phyloP scores from a whole-genome alignment of 2,329 filamentous ascomycete genomes.

The Verticillium zaregamsianum region DNA sequence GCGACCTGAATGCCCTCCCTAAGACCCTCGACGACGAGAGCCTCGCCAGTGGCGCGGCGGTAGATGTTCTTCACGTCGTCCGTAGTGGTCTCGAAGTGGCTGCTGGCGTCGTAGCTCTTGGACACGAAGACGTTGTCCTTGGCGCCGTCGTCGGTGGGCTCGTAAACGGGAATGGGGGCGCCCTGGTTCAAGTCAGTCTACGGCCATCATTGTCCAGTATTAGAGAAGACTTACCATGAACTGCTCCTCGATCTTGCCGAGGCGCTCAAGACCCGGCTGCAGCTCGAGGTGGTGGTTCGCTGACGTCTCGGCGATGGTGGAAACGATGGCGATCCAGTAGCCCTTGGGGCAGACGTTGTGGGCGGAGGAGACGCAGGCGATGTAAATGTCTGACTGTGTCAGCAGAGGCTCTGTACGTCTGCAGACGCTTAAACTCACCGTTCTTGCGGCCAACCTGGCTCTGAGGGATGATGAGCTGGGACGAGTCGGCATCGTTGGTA shows the following conservation, averaged over 20 bases:
- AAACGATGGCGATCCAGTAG: slow-evolving; percentile 98
- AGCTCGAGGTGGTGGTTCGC: slow-evolving; percentile 96
- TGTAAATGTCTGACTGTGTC: slow-evolving; percentile 73
- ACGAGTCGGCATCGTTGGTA: slow-evolving; percentile 83
- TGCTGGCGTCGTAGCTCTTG: slow-evolving; percentile 97
- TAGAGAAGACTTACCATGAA: slow-evolving; percentile 67
- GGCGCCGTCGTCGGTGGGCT: slow-evolving; percentile 76
- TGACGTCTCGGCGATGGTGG: slow-evolving; percentile 87
- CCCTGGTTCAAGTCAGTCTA: slow-evolving; percentile 38
- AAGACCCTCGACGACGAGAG: slow-evolving; percentile 82
- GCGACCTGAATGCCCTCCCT: slow-evolving; percentile 74
- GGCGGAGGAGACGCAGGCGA: slow-evolving; percentile 89
- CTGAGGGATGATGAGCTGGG: slow-evolving; percentile 96
- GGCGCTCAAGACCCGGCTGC: slow-evolving; percentile 83
- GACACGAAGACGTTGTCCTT: slow-evolving; percentile 95
- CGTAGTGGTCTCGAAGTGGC: slow-evolving; percentile 88
- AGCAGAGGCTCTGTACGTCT: slow-evolving; percentile 5
- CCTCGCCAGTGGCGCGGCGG: slow-evolving; percentile 74
- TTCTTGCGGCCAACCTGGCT: slow-evolving; percentile 96
- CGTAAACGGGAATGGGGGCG: slow-evolving; percentile 87
- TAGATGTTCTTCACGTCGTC: slow-evolving; percentile 97
- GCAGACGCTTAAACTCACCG: slow-evolving; percentile 49
- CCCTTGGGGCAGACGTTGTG: slow-evolving; percentile 99
- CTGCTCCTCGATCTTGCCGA: slow-evolving; percentile 92
- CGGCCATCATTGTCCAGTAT: background rate